Conservation (phyloP, 352 stramenopile genomes). For the Blastocystis sp. region DNA sequence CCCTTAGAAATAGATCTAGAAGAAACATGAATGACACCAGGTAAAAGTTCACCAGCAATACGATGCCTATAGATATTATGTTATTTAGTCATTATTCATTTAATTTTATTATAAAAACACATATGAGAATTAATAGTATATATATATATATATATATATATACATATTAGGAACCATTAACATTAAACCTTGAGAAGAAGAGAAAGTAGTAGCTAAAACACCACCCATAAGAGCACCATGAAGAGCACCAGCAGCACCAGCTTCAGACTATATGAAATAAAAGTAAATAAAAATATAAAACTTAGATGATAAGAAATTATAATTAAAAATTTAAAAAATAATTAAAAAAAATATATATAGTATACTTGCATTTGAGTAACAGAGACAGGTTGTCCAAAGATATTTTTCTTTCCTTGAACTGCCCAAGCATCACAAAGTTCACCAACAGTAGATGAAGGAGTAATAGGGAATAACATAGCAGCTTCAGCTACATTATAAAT, state of each 20-base stretch:
- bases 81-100: no score
- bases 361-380: slow-evolving; percentile 48
- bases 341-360: no score
- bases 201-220: slow-evolving; percentile 46
- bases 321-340: no score
- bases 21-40: slow-evolving; percentile 63
- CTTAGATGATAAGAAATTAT: no score
- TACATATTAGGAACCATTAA: slow-evolving; percentile 55
- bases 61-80: no score
- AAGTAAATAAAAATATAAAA: no score
- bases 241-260: slow-evolving; percentile 49
- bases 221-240: slow-evolving; percentile 50
- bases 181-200: slow-evolving; percentile 54
- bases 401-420: slow-evolving; percentile 44
- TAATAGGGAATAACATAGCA: slow-evolving; percentile 47
- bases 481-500: slow-evolving; percentile 4
- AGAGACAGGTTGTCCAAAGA: slow-evolving; percentile 47
- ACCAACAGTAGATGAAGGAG: slow-evolving; percentile 45
- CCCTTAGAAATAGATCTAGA: slow-evolving; percentile 49
- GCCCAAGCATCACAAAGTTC: slow-evolving; percentile 49
- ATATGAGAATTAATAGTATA: slow-evolving; percentile 52
- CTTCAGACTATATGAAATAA: background rate
- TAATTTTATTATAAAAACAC: no score
- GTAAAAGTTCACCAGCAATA: slow-evolving; percentile 32
- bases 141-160: slow-evolving; percentile 45